Evolutionary conservation across 495 filamentous ascomycete genomes (phyloP).

Genomic region (Trichoderma virens): DNA sequence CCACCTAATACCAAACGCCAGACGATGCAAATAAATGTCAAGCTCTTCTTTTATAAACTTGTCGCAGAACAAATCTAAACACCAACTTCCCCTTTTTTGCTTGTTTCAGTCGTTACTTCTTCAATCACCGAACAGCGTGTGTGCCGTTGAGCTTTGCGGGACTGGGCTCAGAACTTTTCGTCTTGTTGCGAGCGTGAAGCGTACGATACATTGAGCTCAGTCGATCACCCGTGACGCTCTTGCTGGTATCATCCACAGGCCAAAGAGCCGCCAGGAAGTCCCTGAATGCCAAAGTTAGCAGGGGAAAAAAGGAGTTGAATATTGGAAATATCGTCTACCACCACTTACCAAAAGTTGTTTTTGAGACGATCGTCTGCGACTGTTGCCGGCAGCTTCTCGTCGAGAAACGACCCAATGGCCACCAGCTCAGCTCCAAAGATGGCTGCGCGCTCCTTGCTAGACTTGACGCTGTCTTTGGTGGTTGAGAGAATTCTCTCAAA

Average conservation of each 20-base stretch:
- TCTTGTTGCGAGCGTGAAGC: neutral
- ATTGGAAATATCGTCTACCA: neutral
- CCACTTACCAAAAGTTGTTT: conserved; percentile 31
- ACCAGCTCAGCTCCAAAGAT: conserved; percentile 43
- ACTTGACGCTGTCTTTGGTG: conserved; percentile 41
- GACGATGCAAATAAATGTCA: conserved; percentile 7
- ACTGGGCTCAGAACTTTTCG: neutral
- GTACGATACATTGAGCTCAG: conserved; percentile 11
- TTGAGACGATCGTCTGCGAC: conserved; percentile 20
- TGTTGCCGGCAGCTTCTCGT: conserved; percentile 17
- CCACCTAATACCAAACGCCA: conserved; percentile 10
- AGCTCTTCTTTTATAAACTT: neutral
- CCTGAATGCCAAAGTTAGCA: conserved; percentile 17
- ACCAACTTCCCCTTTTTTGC: neutral
- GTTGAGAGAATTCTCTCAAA: conserved; percentile 55
- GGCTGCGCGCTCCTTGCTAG: conserved; percentile 48
- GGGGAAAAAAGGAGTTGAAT: neutral
- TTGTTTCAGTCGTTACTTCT: neutral
- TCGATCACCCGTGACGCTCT: conserved; percentile 4
- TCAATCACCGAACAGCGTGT: neutral
- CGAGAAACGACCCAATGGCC: conserved; percentile 45
- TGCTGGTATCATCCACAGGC: conserved; percentile 22
- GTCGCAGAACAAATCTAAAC: neutral
- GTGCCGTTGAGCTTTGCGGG: conserved; percentile 4
- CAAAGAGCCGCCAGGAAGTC: conserved; percentile 30